Percentiles rank a stretch among this genome's conserved stretches.
Evolutionary conservation across 2,329 filamentous ascomycete genomes (phyloP).

Genomic region (Diaporthe humulicola): DNA sequence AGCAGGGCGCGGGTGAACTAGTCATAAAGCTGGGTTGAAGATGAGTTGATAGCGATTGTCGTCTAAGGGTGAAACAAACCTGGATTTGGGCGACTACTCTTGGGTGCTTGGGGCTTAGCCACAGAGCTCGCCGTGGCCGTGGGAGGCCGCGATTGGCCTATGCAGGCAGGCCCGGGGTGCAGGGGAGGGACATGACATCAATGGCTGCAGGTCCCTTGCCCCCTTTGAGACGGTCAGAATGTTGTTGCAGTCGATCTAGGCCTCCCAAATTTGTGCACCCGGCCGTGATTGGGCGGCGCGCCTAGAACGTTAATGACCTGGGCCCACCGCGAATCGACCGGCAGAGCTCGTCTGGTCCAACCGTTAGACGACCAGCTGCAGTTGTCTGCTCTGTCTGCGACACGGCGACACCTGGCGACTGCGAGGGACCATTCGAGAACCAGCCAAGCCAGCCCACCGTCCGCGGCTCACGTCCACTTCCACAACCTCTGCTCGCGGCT

Average conservation of each 20-base stretch:
- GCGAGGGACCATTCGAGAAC: not conserved
- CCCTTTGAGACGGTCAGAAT: constrained; percentile 20
- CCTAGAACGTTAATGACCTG: constrained; percentile 1
- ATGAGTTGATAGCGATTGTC: constrained; percentile 28
- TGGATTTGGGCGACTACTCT: constrained; percentile 16
- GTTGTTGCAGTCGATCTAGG: constrained; percentile 18
- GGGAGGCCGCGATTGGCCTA: constrained; percentile 16
- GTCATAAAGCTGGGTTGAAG: constrained; percentile 29
- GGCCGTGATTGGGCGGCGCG: constrained; percentile 5
- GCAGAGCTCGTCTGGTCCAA: constrained; percentile 22
- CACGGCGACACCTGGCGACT: constrained; percentile 14
- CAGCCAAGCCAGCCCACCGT: not conserved
- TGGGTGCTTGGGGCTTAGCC: constrained; percentile 9
- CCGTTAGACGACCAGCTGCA: constrained; percentile 2
- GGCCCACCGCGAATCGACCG: not conserved
- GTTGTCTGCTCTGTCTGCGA: constrained; percentile 13
- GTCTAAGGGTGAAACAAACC: constrained; percentile 7
- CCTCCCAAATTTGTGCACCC: constrained; percentile 10
- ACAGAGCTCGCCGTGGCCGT: not conserved
- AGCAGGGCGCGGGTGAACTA: not conserved
- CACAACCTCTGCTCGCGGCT: not conserved
- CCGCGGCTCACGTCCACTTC: not conserved
- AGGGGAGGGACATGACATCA: constrained; percentile 36
- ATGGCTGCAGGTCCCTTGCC: constrained; percentile 29
- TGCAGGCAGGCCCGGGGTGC: not conserved